Conservation (phyloP, 768 basidiomycete genomes). For the Trametes punicea region DNA sequence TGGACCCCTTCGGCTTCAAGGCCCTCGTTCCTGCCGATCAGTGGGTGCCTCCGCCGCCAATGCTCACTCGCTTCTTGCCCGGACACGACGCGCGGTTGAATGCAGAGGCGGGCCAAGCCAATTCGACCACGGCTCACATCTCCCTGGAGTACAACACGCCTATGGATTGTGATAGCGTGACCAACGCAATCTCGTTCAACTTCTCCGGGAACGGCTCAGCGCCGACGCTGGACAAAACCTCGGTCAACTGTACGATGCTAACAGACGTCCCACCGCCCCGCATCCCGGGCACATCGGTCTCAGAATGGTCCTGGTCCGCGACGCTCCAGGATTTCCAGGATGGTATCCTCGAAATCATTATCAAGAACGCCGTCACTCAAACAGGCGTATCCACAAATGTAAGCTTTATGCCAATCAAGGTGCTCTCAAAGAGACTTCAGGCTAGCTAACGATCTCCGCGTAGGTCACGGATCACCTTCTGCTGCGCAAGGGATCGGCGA, state of each 20-base stretch:
- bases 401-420: constrained; percentile 28
- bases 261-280: constrained; percentile 44
- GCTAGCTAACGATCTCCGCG: background rate
- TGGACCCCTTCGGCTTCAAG: constrained; percentile 80
- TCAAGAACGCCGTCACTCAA: constrained; percentile 52
- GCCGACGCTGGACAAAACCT: constrained; percentile 49
- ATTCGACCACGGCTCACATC: constrained; percentile 58
- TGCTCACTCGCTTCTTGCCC: constrained; percentile 75
- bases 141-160: constrained; percentile 71
- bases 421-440: background rate
- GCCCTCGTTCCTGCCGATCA: constrained; percentile 63
- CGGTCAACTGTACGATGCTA: constrained; percentile 46
- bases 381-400: constrained; percentile 52
- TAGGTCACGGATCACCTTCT: constrained; percentile 75
- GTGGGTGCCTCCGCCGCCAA: constrained; percentile 71
- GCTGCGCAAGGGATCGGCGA: constrained; percentile 69
- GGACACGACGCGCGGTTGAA: constrained; percentile 82
- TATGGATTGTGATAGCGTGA: constrained; percentile 76
- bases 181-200: constrained; percentile 57
- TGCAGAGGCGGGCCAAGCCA: constrained; percentile 44
- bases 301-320: constrained; percentile 70
- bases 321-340: constrained; percentile 76
- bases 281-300: constrained; percentile 53
- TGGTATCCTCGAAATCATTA: constrained; percentile 72
- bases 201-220: constrained; percentile 58